These are phyloP conservation scores for Emiliania huxleyi DNA, from an alignment of 78 protist species.

Conservation along the genomic window DNA sequence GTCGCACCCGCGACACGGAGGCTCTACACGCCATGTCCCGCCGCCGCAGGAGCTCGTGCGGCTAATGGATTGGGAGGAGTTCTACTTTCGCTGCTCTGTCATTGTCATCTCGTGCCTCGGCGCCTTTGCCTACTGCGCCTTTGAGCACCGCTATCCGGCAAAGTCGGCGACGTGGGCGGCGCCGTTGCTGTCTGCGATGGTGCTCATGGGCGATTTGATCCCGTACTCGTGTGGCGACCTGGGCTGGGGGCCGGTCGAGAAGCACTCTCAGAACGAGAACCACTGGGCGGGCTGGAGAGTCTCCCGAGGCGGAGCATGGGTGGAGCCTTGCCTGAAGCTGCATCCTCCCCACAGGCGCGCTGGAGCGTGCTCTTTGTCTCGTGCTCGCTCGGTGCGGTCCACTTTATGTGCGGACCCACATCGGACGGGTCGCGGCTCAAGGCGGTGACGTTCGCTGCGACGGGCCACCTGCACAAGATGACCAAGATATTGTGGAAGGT, in stretches of 20 bases:
- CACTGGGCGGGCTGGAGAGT: no score
- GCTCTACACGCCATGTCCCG: no score
- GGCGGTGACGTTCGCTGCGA: background rate
- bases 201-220: background rate
- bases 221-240: background rate
- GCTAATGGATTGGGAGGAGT: no score
- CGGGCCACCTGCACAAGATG: background rate
- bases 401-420: background rate
- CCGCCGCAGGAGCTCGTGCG: no score
- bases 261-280: no score
- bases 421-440: background rate
- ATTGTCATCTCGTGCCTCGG: background rate
- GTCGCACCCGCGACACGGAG: no score
- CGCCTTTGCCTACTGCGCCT: background rate
- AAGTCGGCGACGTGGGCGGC: background rate
- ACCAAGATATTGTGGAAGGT: background rate
- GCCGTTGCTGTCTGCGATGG: background rate
- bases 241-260: background rate
- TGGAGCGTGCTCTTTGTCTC: background rate
- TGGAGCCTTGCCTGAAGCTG: no score
- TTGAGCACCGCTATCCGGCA: background rate
- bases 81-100: background rate
- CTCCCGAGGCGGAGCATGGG: no score
- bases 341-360: background rate
- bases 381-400: background rate